Conservation (phyloP, 805 yeast species). For the Candida oleophila region DNA sequence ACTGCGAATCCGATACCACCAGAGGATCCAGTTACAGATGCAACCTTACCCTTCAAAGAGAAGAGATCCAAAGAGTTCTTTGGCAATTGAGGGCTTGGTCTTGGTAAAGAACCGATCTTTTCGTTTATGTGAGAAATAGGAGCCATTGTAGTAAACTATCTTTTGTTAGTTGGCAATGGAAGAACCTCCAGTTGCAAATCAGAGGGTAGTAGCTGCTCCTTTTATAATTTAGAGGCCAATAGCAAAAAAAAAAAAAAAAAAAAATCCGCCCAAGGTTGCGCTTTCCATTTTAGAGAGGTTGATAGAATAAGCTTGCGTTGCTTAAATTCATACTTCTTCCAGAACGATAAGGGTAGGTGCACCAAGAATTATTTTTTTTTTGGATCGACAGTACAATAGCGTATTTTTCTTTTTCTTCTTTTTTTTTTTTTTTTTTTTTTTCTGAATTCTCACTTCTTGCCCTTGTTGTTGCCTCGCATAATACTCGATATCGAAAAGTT, state of each 20-base stretch:
- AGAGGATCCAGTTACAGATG: conserved; percentile 83
- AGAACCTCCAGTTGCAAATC: too few relatives aligned
- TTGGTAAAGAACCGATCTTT: conserved; percentile 46
- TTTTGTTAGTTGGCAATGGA: background rate
- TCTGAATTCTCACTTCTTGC: background rate
- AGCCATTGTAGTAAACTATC: background rate
- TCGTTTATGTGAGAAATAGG: conserved; percentile 21
- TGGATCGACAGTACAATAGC: background rate
- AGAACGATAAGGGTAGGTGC: background rate
- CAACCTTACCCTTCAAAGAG: conserved; percentile 78
- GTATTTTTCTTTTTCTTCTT: background rate
- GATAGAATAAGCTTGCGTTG: background rate
- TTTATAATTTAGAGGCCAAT: too few relatives aligned
- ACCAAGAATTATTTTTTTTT: too few relatives aligned
- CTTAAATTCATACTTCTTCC: background rate
- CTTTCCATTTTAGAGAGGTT: conserved; percentile 2
- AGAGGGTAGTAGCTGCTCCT: too few relatives aligned
- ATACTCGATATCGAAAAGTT: too few relatives aligned
- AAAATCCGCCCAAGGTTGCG: background rate
- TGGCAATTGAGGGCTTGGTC: conserved; percentile 50
- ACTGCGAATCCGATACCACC: conserved; percentile 81
- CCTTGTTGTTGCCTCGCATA: too few relatives aligned
- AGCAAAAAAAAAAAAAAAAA: too few relatives aligned
- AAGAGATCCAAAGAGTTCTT: conserved; percentile 63
- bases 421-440: too few relatives aligned